These are phyloP conservation scores for Blastocystis sp. DNA, from an alignment of 352 stramenopile genomes.

Conservation along the genomic window DNA sequence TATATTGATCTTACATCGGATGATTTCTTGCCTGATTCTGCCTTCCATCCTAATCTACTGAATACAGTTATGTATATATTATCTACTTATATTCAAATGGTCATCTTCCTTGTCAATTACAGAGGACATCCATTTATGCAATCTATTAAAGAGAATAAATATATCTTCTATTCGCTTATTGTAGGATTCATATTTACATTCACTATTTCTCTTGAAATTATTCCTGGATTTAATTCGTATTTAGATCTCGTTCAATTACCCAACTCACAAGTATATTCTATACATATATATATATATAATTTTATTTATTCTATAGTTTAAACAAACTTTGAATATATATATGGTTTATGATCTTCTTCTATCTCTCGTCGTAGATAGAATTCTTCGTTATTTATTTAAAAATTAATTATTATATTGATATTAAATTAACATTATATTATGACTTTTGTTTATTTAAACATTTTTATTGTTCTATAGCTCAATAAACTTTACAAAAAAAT, in stretches of 20 bases:
- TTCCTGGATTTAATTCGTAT: conserved; percentile 69
- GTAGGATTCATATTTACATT: conserved; percentile 24
- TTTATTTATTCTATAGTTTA: too few species aligned
- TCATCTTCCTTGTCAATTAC: conserved; percentile 96
- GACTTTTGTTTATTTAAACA: too few species aligned
- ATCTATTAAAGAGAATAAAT: conserved; percentile 76
- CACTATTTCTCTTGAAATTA: conserved; percentile 42
- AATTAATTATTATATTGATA: too few species aligned
- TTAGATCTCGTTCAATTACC: conserved; percentile 71
- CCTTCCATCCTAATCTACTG: conserved; percentile 89
- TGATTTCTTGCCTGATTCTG: conserved; percentile 58
- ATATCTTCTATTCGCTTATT: conserved; percentile 71
- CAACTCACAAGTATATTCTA: neutral
- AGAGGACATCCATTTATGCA: conserved; percentile 91
- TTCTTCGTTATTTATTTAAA: too few species aligned
- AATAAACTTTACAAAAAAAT: too few species aligned
- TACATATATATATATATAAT: too few species aligned
- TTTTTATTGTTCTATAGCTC: too few species aligned
- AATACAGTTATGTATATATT: conserved; percentile 94
- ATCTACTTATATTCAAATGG: conserved; percentile 70
- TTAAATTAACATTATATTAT: too few species aligned
- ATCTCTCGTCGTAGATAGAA: too few species aligned
- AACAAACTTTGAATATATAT: too few species aligned
- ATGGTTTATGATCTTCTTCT: too few species aligned
- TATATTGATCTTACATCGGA: conserved; percentile 53